These are phyloP conservation scores for Sutorius australiensis DNA, from an alignment of 768 basidiomycete genomes.

Conservation along the genomic window DNA sequence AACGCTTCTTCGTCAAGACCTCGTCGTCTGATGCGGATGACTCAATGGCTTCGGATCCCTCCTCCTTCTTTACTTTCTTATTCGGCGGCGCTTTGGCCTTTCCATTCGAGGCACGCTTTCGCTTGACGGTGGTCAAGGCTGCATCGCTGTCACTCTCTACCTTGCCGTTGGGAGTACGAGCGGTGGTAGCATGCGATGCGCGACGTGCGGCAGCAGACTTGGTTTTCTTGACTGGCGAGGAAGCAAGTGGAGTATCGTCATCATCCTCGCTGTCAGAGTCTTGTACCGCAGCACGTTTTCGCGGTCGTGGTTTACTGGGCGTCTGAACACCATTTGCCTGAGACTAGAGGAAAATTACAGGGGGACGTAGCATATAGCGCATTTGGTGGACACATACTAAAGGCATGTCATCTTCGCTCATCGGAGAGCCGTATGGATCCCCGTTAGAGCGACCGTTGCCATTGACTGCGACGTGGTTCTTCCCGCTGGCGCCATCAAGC, in stretches of 20 bases:
- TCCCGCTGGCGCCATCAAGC: conserved; percentile 39
- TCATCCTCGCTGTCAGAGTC: conserved; percentile 59
- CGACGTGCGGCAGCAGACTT: conserved; percentile 39
- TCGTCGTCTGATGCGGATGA: conserved; percentile 38
- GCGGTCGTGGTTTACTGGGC: conserved; percentile 25
- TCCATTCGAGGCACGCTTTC: conserved; percentile 43
- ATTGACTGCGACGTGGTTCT: conserved; percentile 43
- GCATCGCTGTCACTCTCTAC: conserved; percentile 40
- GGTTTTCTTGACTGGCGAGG: conserved; percentile 59
- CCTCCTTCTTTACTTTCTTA: conserved; percentile 64
- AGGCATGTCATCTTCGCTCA: conserved; percentile 72
- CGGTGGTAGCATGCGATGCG: conserved; percentile 35
- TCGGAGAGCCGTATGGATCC: conserved; percentile 40
- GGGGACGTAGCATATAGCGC: conserved; percentile 6
- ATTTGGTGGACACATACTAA: conserved; percentile 46
- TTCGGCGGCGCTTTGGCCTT: conserved; percentile 52
- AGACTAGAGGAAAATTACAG: conserved; percentile 40
- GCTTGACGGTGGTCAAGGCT: conserved; percentile 42
- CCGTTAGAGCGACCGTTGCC: conserved; percentile 39
- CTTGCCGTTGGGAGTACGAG: conserved; percentile 38
- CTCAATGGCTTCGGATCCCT: conserved; percentile 19
- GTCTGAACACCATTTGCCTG: conserved; percentile 51
- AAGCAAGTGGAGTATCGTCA: conserved; percentile 68
- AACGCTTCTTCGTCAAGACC: conserved; percentile 23
- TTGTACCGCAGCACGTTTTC: conserved; percentile 55